Conservation (phyloP, 768 basidiomycete genomes). For the Macrolepiota dolichaula region DNA sequence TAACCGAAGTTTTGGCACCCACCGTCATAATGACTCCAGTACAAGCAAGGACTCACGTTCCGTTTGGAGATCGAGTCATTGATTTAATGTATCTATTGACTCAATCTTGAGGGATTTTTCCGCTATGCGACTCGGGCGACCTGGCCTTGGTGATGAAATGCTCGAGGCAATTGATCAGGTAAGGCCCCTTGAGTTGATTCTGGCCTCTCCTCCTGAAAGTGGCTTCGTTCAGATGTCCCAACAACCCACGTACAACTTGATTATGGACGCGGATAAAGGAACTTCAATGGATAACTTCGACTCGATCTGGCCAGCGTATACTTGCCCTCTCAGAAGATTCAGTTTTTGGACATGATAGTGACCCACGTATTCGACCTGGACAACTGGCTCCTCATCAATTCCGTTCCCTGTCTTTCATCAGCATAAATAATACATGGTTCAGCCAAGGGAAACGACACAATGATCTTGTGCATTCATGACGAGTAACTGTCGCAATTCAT, state of each 20-base stretch:
- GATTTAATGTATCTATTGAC: constrained; percentile 55
- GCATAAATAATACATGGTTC: constrained; percentile 49
- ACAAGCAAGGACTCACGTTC: constrained; percentile 49
- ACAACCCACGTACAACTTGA: constrained; percentile 55
- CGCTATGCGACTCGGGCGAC: constrained; percentile 53
- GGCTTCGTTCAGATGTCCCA: neutral
- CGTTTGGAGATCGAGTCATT: constrained; percentile 49
- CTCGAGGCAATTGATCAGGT: constrained; percentile 58
- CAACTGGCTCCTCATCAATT: constrained; percentile 47
- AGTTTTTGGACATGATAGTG: constrained; percentile 54
- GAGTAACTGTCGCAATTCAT: constrained; percentile 63
- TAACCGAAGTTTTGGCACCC: constrained; percentile 56
- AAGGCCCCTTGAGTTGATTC: constrained; percentile 57
- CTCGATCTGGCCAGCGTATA: constrained; percentile 48
- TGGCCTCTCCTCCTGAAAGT: constrained; percentile 53
- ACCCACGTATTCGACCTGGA: constrained; percentile 27
- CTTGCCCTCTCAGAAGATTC: constrained; percentile 53
- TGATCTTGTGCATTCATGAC: no score
- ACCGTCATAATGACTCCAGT: constrained; percentile 55
- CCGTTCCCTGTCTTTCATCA: constrained; percentile 64
- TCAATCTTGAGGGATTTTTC: constrained; percentile 67
- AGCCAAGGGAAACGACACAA: constrained; percentile 70
- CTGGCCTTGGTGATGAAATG: constrained; percentile 86
- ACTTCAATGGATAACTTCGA: constrained; percentile 38
- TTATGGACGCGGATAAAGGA: no score